A percentile compares a stretch with the other conserved stretches of the same genome.
Evolutionary conservation across 306 rosid genomes (phyloP).

Genomic region (Geum urbanum): DNA sequence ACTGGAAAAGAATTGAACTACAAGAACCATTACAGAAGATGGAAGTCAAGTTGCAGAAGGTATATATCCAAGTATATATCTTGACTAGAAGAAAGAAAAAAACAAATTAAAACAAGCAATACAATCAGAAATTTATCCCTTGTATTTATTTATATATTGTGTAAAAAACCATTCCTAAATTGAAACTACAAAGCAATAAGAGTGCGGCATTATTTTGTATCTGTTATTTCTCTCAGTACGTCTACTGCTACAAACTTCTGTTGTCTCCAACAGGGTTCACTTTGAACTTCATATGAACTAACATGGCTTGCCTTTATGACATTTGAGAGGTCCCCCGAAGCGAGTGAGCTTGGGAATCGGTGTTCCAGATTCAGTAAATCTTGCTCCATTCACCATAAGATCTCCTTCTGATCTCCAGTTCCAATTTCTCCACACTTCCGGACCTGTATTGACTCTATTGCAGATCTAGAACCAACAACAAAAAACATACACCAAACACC

Average conservation of each 20-base stretch:
- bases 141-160: not conserved
- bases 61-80: not conserved
- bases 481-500: not conserved
- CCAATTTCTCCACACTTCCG: constrained; percentile 46
- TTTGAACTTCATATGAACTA: constrained; percentile 12
- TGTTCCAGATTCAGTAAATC: constrained; percentile 37
- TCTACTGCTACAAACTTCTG: constrained; percentile 12
- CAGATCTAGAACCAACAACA: constrained; percentile 38
- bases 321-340: constrained; percentile 46
- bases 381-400: constrained; percentile 48
- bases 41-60: constrained; percentile 13
- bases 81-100: constrained; percentile 16
- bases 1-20: too few species aligned
- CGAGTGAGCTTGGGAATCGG: constrained; percentile 34
- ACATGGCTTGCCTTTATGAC: constrained; percentile 32
- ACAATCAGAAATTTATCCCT: not conserved
- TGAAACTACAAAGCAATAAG: constrained; percentile 1
- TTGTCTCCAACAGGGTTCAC: constrained; percentile 11
- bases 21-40: too few species aligned
- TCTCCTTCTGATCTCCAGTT: constrained; percentile 55
- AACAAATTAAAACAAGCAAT: not conserved
- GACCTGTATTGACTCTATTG: constrained; percentile 40
- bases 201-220: not conserved
- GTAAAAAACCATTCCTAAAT: not conserved
- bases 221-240: not conserved